A percentile compares a stretch with the other conserved stretches of the same genome.
phyloP scores from a whole-genome alignment of 192 early-diverging fungal species.

The Umbelopsis ramanniana region DNA sequence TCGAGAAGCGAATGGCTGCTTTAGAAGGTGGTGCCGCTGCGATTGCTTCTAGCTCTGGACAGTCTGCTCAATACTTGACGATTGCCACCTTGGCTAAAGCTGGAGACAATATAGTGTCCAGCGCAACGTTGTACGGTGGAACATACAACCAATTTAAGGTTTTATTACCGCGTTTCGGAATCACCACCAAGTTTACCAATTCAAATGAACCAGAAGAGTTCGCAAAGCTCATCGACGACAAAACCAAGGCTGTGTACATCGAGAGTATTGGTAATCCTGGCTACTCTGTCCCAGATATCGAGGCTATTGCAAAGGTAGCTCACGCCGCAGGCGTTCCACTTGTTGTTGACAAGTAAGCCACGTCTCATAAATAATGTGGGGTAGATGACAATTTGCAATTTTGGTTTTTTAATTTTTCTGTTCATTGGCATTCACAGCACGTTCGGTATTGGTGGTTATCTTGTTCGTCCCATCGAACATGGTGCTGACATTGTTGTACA shows the following conservation, averaged over 20 bases:
- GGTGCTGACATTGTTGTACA: slow-evolving; percentile 96
- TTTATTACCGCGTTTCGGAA: slow-evolving; percentile 80
- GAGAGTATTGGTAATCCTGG: slow-evolving; percentile 93
- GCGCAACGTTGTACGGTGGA: slow-evolving; percentile 75
- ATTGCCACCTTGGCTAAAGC: slow-evolving; percentile 75
- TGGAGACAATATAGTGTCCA: slow-evolving; percentile 91
- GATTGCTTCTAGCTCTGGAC: slow-evolving; percentile 58
- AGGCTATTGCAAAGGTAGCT: slow-evolving; percentile 78
- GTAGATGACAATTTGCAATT: not conserved
- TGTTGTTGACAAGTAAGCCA: slow-evolving; percentile 83
- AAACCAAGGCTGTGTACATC: slow-evolving; percentile 90
- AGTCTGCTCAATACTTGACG: slow-evolving; percentile 87
- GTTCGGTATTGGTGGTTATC: slow-evolving; percentile 89
- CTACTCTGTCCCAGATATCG: slow-evolving; percentile 88
- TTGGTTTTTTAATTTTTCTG: not conserved
- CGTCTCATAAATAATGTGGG: not conserved
- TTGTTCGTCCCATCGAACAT: slow-evolving; percentile 85
- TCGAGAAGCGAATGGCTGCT: slow-evolving; percentile 92
- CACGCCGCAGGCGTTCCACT: slow-evolving; percentile 86
- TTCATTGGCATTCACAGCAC: slow-evolving; percentile 50
- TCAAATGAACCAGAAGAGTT: slow-evolving; percentile 81
- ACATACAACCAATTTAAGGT: slow-evolving; percentile 90
- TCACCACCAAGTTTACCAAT: slow-evolving; percentile 76
- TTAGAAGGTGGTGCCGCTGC: slow-evolving; percentile 88
- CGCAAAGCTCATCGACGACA: slow-evolving; percentile 77